Conservation (phyloP, 2,329 filamentous ascomycete genomes). For the Pyrenophora tritici-repentis region DNA sequence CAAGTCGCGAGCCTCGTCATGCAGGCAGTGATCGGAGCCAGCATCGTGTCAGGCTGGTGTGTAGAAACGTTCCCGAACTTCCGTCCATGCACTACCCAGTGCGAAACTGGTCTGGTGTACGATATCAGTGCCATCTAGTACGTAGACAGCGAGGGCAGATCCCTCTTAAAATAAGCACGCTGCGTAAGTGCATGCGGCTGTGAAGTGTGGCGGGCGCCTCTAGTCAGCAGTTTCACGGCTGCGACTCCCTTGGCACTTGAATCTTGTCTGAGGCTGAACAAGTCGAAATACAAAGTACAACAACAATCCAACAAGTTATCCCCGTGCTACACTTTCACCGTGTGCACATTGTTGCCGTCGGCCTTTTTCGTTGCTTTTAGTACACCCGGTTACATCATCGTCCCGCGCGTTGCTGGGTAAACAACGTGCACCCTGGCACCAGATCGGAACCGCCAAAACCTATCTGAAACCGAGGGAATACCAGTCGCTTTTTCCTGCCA, state of each 20-base stretch:
- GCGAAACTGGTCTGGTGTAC: too few species aligned
- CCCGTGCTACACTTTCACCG: background rate
- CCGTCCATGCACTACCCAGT: too few species aligned
- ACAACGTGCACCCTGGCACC: constrained; percentile 27
- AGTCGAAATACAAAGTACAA: background rate
- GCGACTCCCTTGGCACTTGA: constrained; percentile 6
- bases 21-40: too few species aligned
- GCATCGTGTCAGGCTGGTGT: too few species aligned
- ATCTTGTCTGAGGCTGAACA: background rate
- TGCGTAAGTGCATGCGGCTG: constrained; percentile 18
- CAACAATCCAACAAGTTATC: background rate
- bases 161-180: constrained; percentile 9
- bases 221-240: constrained; percentile 3
- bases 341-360: background rate
- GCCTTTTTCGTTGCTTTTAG: background rate
- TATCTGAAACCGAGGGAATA: constrained; percentile 36
- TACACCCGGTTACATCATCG: constrained; percentile 10
- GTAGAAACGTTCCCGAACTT: too few species aligned
- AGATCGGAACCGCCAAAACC: constrained; percentile 32
- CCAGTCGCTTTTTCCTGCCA: constrained; percentile 19
- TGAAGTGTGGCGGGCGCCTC: constrained; percentile 13
- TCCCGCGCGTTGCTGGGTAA: constrained; percentile 40
- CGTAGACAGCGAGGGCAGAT: background rate
- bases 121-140: background rate
- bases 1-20: too few species aligned